A percentile compares a stretch with the other conserved stretches of the same genome.
phyloP scores from a whole-genome alignment of 805 yeast genomes.

The Ogataea methanolica region DNA sequence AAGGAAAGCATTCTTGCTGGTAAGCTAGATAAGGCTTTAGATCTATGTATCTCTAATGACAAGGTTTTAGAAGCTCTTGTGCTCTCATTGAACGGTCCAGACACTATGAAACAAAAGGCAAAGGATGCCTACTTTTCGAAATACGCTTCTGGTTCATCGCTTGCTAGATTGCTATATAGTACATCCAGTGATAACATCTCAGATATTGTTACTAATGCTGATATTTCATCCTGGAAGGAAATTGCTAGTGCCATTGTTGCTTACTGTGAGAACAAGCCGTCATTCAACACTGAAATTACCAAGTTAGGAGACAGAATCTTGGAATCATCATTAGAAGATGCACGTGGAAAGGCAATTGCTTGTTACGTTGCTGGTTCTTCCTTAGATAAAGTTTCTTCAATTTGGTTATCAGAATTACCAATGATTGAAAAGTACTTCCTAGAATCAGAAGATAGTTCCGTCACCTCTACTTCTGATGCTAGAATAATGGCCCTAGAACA shows the following conservation, averaged over 20 bases:
- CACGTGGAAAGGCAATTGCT: constrained; percentile 70
- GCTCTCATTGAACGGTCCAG: constrained; percentile 66
- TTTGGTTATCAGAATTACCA: constrained; percentile 78
- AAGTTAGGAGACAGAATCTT: constrained; percentile 77
- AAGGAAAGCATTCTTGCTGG: constrained; percentile 54
- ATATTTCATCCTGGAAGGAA: constrained; percentile 77
- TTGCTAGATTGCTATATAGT: constrained; percentile 72
- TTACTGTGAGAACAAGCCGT: constrained; percentile 41
- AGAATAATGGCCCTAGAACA: constrained; percentile 76
- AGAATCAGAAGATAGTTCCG: constrained; percentile 35
- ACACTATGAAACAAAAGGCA: constrained; percentile 60
- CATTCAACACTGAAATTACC: constrained; percentile 51
- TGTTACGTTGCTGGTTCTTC: constrained; percentile 80
- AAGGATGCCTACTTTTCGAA: constrained; percentile 65
- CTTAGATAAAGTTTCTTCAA: constrained; percentile 66
- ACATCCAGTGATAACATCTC: constrained; percentile 47
- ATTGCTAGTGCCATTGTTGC: constrained; percentile 68
- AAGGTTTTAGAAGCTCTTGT: constrained; percentile 75
- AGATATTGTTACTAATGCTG: constrained; percentile 76
- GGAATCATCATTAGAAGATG: constrained; percentile 31
- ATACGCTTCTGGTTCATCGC: constrained; percentile 43
- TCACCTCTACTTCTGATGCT: constrained; percentile 71
- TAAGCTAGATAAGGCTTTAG: constrained; percentile 62
- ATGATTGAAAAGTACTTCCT: constrained; percentile 39
- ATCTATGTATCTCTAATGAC: constrained; percentile 56